Base-by-base conservation (phyloP, 2,329 filamentous ascomycete genomes). In the Didymella pomorum region DNA sequence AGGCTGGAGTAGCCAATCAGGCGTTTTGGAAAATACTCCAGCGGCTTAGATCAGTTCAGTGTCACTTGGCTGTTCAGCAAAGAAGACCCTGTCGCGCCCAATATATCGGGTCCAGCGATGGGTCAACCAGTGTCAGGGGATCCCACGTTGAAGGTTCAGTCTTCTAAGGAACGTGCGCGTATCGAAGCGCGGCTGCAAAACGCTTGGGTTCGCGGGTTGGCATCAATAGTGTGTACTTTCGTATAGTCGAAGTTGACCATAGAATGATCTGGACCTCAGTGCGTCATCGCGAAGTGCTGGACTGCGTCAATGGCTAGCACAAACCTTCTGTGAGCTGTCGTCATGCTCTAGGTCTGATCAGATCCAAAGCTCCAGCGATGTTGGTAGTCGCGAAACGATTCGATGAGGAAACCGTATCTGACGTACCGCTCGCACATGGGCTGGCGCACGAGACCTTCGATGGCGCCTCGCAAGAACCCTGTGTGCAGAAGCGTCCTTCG, bases 261-360 rank as follows among this genome's bases (percentile, higher is more conserved):
- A 31, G 49, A 47, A 10, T 54, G 33, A 54, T 51, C 37, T 54
- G 45, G 50, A 50, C 33, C 25, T 6, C 45, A 53, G 26, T 31
- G 18, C 45, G 56, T 46, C 50, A 54, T 50, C 29, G 29, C 18
- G 12, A 9, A 16, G 41, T 23, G 26, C 39, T 33, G 21, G 49
- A 16, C 37, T 41, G 25, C 31, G 35, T 58, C 39, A 45, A 42
- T 26, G 18, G 49, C 44, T 58, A 45, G 37, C 21, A 31, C n/a
- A 11, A 45, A 41, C 37, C 39, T 29, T 53, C 16, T 33, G 35
- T 29, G 28, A 18, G 35, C 20, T 45, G 45, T 42, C 39, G 44
- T 46, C 55, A 35, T 44, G 16, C 18, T 26, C 45, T 54, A n/a
- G 42, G 16, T 26, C 21, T 39, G 16, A 39, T 37, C 35, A 33